A percentile compares a stretch with the other conserved stretches of the same genome.
Conservation (phyloP, 2,329 filamentous ascomycete genomes). For the Dactylellina drechsleri region DNA sequence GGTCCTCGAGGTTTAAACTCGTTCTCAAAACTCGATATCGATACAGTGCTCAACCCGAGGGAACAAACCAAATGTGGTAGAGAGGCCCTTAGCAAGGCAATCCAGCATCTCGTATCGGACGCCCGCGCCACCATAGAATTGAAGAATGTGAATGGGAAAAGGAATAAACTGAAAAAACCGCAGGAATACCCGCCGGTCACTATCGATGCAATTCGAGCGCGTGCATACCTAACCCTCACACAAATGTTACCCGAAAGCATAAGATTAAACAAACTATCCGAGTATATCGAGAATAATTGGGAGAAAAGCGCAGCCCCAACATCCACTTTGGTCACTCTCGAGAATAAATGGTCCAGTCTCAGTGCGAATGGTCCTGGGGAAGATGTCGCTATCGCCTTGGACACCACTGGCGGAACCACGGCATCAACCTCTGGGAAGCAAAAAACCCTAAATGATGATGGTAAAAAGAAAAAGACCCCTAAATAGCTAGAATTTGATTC, state of each 20-base stretch:
- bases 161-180: too few species aligned
- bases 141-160: too few species aligned
- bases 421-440: too few species aligned
- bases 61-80: not conserved
- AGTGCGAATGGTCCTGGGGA: too few species aligned
- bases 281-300: not conserved
- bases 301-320: not conserved
- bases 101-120: not conserved
- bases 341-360: not conserved
- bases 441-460: too few species aligned
- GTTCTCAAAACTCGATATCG: too few species aligned
- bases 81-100: not conserved
- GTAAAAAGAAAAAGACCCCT: too few species aligned
- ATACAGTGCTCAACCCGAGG: not conserved
- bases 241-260: constrained; percentile 3
- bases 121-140: not conserved
- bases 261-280: not conserved
- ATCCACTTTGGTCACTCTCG: not conserved
- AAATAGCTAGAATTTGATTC: too few species aligned
- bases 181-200: too few species aligned
- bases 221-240: not conserved
- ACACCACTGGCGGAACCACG: too few species aligned
- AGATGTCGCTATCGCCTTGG: too few species aligned
- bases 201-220: not conserved
- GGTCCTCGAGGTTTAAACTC: too few species aligned